phyloP scores from a whole-genome alignment of 306 rosid genomes.

The Mucuna pruriens region DNA sequence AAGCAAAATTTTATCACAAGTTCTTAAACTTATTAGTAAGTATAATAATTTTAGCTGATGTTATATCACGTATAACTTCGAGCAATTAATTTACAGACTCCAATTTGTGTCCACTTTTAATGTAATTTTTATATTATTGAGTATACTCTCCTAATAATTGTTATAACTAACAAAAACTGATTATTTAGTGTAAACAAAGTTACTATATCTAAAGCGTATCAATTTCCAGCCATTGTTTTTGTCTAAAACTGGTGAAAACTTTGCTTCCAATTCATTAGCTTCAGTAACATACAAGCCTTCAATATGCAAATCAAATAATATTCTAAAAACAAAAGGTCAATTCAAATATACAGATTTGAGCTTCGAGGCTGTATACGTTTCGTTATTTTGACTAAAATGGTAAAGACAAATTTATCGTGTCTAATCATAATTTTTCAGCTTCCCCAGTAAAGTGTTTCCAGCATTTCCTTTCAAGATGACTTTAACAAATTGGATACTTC shows the following conservation, averaged over 20 bases:
- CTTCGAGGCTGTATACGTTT: background rate
- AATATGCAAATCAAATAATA: background rate
- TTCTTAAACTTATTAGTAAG: background rate
- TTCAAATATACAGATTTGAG: background rate
- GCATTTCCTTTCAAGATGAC: slow-evolving; percentile 1
- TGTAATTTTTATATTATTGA: background rate
- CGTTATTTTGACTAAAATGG: background rate
- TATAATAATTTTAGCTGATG: background rate
- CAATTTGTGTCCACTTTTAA: background rate
- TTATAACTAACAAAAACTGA: background rate
- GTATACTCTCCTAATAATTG: background rate
- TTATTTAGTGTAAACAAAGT: background rate
- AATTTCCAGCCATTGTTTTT: background rate
- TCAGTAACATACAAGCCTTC: background rate
- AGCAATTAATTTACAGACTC: background rate
- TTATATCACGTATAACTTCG: background rate
- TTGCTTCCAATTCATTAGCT: background rate
- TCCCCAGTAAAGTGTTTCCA: background rate
- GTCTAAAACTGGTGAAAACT: background rate
- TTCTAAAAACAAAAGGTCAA: background rate
- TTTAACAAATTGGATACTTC: background rate
- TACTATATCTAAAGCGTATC: background rate
- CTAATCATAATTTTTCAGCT: background rate
- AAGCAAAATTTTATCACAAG: background rate
- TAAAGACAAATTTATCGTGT: slow-evolving; percentile 3